A percentile compares a stretch with the other conserved stretches of the same genome.
Evolutionary conservation across 2,329 filamentous ascomycete genomes (phyloP).

Genomic region (Corynespora cassiicola): DNA sequence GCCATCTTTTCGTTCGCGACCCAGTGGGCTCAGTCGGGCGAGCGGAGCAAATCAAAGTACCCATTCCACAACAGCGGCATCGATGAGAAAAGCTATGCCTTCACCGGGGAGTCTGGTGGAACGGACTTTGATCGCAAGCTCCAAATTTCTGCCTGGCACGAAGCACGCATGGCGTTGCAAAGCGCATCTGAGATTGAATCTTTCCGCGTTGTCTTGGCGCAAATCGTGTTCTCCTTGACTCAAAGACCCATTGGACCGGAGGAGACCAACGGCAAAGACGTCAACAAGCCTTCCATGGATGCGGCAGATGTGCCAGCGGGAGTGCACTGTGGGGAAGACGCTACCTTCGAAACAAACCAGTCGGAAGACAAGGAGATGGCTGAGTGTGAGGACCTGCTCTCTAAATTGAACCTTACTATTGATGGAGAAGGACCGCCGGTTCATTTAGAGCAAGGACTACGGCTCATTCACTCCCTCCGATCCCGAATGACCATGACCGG

Average conservation of each 20-base stretch:
- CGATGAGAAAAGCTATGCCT: constrained; percentile 13
- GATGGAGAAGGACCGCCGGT: constrained; percentile 45
- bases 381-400: constrained; percentile 38
- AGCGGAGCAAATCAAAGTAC: constrained; percentile 34
- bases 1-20: constrained; percentile 61
- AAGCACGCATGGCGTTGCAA: constrained; percentile 49
- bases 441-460: constrained; percentile 48
- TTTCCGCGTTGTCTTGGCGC: constrained; percentile 53
- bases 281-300: no score
- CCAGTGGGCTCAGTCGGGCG: constrained; percentile 52
- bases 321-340: no score
- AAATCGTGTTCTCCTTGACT: constrained; percentile 55
- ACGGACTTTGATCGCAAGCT: constrained; percentile 45
- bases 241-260: constrained; percentile 45
- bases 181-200: constrained; percentile 50
- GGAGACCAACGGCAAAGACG: no score
- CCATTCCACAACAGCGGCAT: constrained; percentile 32
- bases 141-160: constrained; percentile 50
- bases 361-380: constrained; percentile 21
- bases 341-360: constrained; percentile 6
- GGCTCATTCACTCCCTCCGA: constrained; percentile 46
- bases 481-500: constrained; percentile 35
- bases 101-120: constrained; percentile 1
- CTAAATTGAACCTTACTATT: constrained; percentile 38
- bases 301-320: neutral